Percentiles rank a stretch among this genome's conserved stretches.
These are phyloP conservation scores for Yarrowia hollandica DNA, from an alignment of 805 yeast genomes.

Conservation along the genomic window DNA sequence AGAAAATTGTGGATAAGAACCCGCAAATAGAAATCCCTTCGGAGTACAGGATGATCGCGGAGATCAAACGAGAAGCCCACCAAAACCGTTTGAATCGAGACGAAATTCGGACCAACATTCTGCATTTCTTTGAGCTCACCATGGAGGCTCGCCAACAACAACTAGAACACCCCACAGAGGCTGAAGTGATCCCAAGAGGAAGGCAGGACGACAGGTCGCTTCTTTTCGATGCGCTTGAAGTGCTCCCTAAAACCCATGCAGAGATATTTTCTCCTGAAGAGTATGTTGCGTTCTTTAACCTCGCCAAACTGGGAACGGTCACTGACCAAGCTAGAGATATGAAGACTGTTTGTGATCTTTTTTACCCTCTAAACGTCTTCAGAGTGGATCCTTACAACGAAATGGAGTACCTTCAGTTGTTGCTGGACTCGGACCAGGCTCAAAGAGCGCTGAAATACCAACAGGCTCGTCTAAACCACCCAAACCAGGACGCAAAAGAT, in stretches of 20 bases:
- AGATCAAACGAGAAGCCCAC: not conserved
- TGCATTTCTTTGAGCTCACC: slow-evolving; percentile 15
- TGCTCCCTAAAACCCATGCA: not conserved
- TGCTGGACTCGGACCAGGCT: slow-evolving; percentile 14
- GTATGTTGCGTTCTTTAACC: slow-evolving; percentile 16
- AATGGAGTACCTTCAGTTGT: slow-evolving; percentile 23
- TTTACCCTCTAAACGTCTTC: slow-evolving; percentile 4
- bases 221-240: not conserved
- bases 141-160: slow-evolving; percentile 2
- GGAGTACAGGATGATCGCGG: slow-evolving; percentile 1
- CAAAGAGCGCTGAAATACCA: not conserved
- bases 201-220: not conserved
- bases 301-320: slow-evolving; percentile 17
- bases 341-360: slow-evolving; percentile 7
- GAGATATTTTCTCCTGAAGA: slow-evolving; percentile 16
- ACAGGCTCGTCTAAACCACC: not conserved
- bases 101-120: not conserved
- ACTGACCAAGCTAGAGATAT: not conserved
- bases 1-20: not conserved
- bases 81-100: not conserved
- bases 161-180: not conserved
- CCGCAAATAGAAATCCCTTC: slow-evolving; percentile 6
- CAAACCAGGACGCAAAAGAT: not conserved
- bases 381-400: slow-evolving; percentile 25
- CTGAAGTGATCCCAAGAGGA: not conserved